Evolutionary conservation across 2,329 filamentous ascomycete species (phyloP), one percentile per base, ranked within the genome.

Genomic region (Ophiocordyceps robertsii): DNA sequence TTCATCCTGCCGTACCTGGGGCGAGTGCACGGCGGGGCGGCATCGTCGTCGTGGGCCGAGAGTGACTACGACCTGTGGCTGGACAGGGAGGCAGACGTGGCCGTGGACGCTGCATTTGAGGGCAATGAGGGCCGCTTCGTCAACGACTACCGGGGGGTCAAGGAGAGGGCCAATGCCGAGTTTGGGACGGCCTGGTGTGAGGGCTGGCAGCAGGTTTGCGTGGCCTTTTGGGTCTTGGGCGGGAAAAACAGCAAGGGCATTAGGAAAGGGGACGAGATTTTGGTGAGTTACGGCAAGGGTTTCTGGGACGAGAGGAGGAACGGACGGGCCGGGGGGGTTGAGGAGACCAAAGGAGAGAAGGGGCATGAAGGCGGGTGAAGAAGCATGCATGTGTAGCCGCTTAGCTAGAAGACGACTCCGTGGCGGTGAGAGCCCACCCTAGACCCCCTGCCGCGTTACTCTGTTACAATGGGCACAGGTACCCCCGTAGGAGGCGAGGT

Each of bases 51-150:
- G 2, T 50, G 51, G 17, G 48, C 44, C 3, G 52, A 55, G 29
- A 60, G 58, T 7, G 73, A 82, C 59, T 82, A 82, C 53, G 79
- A 82, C 54, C 62, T 83, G 24, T 79, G 75, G 67, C 62, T 82
- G 17, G 75, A 78, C 57, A 64, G 68, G 17, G 75, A 71, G 17
- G 65, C 59, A 0, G 70, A 69, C 14, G 61, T 40, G 19, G 77
- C 77, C 3, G 71, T 82, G 4, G 79, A 83, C 51, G 79, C 78
- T 4, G 69, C 65, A 14, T 55, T 54, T 32, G 59, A 59, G 42
- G 78, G 78, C 11, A 82, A 81, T 51, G 79, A 83, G 60, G 77
- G 73, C 2, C 64, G 79, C 10, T 82, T 80, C 50, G 68, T 81
- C 38, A 83, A 83, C 53, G 79, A 83, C 57, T 83, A 77, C 51